A percentile compares a stretch with the other conserved stretches of the same genome.
Conservation (phyloP, 192 early-diverging fungal species). For the Backusella tarrabulga region DNA sequence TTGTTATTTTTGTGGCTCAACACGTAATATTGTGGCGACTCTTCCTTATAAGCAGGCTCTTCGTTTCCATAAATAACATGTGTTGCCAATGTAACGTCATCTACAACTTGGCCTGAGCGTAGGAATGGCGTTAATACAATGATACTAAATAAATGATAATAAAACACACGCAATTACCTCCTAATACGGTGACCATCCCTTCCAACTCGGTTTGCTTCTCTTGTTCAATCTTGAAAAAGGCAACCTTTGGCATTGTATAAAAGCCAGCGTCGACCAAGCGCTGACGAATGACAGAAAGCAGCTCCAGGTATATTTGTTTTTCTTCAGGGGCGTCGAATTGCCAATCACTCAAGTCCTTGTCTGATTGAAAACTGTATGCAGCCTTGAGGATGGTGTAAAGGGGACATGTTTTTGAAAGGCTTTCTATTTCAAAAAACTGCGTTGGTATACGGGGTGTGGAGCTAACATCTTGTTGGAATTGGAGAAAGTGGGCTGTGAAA, state of each 20-base stretch:
- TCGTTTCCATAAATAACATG: conserved; percentile 22
- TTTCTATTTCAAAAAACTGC: conserved; percentile 19
- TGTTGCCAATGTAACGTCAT: conserved; percentile 6
- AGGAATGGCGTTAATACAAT: neutral
- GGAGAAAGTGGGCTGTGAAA: conserved; percentile 29
- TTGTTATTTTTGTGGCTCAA: conserved; percentile 4
- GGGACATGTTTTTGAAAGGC: conserved; percentile 1
- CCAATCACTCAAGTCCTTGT: conserved; percentile 29
- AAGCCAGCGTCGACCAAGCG: conserved; percentile 8
- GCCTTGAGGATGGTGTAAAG: conserved; percentile 29
- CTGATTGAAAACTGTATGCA: conserved; percentile 29
- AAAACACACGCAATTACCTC: neutral
- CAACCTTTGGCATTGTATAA: conserved; percentile 12
- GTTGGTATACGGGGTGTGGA: conserved; percentile 11
- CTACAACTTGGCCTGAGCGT: conserved; percentile 8
- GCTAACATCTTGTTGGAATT: conserved; percentile 26
- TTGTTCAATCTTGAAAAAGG: conserved; percentile 6
- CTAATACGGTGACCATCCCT: conserved; percentile 1
- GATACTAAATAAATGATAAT: neutral
- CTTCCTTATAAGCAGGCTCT: neutral
- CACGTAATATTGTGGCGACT: neutral
- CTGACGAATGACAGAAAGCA: conserved; percentile 15
- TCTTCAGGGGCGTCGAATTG: conserved; percentile 31
- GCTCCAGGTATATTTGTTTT: conserved; percentile 17
- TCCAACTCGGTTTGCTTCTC: conserved; percentile 13